These are phyloP conservation scores for Sporothrix pallida DNA, from an alignment of 2,329 filamentous ascomycete species.

Conservation along the genomic window DNA sequence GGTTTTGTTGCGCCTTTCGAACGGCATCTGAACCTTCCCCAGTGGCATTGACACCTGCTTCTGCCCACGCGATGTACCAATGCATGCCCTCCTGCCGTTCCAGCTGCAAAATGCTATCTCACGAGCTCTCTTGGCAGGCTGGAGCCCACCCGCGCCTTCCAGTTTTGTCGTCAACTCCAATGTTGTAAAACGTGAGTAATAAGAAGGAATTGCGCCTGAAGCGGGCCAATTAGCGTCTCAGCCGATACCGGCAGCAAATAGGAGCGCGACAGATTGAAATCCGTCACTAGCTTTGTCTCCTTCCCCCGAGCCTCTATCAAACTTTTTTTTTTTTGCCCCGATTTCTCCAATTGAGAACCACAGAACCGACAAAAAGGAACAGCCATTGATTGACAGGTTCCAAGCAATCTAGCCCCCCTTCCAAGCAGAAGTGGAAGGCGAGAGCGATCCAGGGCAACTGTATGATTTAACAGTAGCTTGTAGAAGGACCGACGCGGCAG, in stretches of 20 bases:
- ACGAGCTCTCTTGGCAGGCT: not conserved
- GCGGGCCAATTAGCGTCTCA: constrained; percentile 32
- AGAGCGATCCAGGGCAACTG: not conserved
- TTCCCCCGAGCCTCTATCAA: constrained; percentile 12
- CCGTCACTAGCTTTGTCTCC: constrained; percentile 18
- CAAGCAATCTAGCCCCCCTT: constrained; percentile 1
- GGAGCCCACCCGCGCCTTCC: not conserved
- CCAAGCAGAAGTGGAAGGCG: constrained; percentile 20
- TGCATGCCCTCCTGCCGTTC: not conserved
- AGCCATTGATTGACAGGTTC: not conserved
- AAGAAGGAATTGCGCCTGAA: not conserved
- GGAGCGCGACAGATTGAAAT: constrained; percentile 36
- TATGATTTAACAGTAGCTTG: too few relatives aligned
- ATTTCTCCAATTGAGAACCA: constrained; percentile 18
- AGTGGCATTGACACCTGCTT: not conserved
- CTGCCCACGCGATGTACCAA: not conserved
- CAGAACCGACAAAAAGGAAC: not conserved
- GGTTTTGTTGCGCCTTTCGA: not conserved
- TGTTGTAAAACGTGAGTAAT: constrained; percentile 10
- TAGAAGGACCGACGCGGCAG: constrained; percentile 10
- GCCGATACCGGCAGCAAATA: constrained; percentile 40
- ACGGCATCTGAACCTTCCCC: not conserved
- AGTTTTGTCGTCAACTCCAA: constrained; percentile 25
- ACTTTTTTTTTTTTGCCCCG: constrained; percentile 28
- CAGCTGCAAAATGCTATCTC: not conserved